A percentile compares a stretch with the other conserved stretches of the same genome.
Conservation (phyloP, 441 rosid genomes). For the Lepidium campestre region DNA sequence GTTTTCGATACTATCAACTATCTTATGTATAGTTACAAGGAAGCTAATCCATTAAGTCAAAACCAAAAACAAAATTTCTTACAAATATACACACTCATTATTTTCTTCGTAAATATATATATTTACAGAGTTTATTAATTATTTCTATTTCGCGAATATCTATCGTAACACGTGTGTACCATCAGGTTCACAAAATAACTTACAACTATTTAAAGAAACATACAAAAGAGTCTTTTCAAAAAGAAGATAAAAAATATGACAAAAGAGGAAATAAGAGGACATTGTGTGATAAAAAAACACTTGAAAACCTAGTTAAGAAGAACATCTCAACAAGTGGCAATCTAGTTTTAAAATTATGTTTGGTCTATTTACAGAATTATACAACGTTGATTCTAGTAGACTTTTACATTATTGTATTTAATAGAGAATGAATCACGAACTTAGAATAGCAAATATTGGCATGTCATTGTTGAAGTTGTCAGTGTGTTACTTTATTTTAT, state of each 20-base stretch:
- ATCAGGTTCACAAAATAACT: not conserved
- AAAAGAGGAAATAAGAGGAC: conserved; percentile 21
- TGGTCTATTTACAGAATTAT: conserved; percentile 17
- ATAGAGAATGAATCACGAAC: conserved; percentile 17
- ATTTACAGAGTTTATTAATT: not conserved
- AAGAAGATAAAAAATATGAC: not conserved
- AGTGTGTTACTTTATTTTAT: conserved; percentile 1
- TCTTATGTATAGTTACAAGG: not conserved
- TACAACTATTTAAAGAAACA: not conserved
- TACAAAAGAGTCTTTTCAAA: not conserved
- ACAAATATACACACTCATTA: not conserved
- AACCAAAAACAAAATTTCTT: not conserved
- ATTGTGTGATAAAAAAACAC: not conserved
- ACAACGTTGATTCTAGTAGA: conserved; percentile 10
- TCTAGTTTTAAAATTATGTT: conserved; percentile 5
- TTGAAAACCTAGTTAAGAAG: conserved; percentile 19
- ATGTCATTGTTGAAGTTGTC: conserved; percentile 22
- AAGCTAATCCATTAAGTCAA: not conserved
- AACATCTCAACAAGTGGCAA: conserved; percentile 12
- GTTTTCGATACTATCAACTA: too few species aligned
- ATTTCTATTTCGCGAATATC: not conserved
- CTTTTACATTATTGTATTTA: not conserved
- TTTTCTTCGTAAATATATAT: not conserved
- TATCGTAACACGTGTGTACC: not conserved
- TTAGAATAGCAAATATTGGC: conserved; percentile 19